phyloP scores from a whole-genome alignment of 73 alveolate species.

The Durusdinium trenchii region DNA sequence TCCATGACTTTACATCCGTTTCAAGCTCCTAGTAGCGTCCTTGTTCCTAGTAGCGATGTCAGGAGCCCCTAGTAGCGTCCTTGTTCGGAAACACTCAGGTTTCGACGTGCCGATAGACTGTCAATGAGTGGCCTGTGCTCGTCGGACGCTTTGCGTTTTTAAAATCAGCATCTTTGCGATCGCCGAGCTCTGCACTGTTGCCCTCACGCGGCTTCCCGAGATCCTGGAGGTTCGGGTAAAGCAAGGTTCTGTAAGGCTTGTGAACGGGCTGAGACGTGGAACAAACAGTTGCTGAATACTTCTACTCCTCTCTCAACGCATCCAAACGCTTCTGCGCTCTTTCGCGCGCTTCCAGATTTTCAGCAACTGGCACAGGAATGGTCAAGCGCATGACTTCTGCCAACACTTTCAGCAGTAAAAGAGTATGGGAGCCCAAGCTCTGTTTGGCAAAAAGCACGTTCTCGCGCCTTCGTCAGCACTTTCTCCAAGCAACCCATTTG shows the following conservation, averaged over 20 bases:
- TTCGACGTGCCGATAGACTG: not conserved
- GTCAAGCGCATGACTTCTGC: not conserved
- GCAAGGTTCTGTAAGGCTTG: too few species aligned
- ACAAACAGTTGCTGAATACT: not conserved
- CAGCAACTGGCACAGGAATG: not conserved
- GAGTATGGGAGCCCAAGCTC: too few species aligned
- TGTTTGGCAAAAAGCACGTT: not conserved
- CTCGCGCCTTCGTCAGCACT: not conserved
- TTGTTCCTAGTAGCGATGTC: not conserved
- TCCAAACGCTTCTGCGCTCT: constrained; percentile 28
- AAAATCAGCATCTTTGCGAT: too few species aligned
- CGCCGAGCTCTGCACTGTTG: too few species aligned
- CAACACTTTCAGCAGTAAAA: not conserved
- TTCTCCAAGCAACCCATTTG: not conserved
- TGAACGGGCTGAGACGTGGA: too few species aligned
- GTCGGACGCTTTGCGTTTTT: too few species aligned
- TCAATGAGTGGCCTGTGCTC: not conserved
- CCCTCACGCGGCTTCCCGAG: too few species aligned
- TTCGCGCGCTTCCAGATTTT: not conserved
- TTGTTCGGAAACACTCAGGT: not conserved
- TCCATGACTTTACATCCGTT: not conserved
- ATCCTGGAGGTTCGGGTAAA: too few species aligned
- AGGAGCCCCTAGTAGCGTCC: not conserved
- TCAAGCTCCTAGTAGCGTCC: not conserved
- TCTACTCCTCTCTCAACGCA: not conserved